Evolutionary conservation across 768 basidiomycete genomes (phyloP).

Genomic region (Gymnopilus dilepis): DNA sequence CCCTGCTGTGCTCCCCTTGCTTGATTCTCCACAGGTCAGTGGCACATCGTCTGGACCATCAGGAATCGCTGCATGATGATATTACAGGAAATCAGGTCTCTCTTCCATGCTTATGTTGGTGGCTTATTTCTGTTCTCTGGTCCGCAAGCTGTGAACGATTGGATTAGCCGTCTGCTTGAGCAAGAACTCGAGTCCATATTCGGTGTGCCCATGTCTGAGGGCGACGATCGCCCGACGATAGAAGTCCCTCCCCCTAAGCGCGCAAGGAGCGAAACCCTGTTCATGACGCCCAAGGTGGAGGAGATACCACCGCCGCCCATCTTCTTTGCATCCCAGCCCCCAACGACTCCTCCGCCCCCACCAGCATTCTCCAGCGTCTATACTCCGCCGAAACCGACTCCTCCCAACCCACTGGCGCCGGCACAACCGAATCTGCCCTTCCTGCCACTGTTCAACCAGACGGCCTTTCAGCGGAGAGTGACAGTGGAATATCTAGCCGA

Average conservation of each 20-base stretch:
- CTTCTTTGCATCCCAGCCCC: slow-evolving; percentile 37
- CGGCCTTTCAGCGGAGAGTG: slow-evolving; percentile 67
- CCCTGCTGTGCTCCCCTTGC: slow-evolving; percentile 37
- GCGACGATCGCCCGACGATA: slow-evolving; percentile 22
- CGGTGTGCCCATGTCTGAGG: slow-evolving; percentile 11
- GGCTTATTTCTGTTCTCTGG: slow-evolving; percentile 65
- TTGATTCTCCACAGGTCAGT: slow-evolving; percentile 49
- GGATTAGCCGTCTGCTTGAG: slow-evolving; percentile 54
- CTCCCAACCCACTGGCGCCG: slow-evolving; percentile 62
- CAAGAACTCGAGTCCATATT: slow-evolving; percentile 29
- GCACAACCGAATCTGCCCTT: slow-evolving; percentile 70
- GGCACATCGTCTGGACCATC: slow-evolving; percentile 16
- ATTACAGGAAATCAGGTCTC: slow-evolving; percentile 48
- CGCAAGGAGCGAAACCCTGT: slow-evolving; percentile 43
- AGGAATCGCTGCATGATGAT: slow-evolving; percentile 14
- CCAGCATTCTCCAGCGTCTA: slow-evolving; percentile 13
- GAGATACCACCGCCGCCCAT: slow-evolving; percentile 25
- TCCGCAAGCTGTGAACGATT: slow-evolving; percentile 52
- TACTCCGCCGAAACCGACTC: slow-evolving; percentile 17
- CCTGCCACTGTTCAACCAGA: slow-evolving; percentile 77
- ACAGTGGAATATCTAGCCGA: slow-evolving; percentile 63
- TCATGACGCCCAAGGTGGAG: slow-evolving; percentile 23
- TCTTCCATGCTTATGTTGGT: slow-evolving; percentile 74
- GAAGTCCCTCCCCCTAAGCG: slow-evolving; percentile 45
- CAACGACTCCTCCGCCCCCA: slow-evolving; percentile 29